Base-by-base conservation (phyloP, 1,284 basidiomycete species). In the Moesziomyces sp. region DNA sequence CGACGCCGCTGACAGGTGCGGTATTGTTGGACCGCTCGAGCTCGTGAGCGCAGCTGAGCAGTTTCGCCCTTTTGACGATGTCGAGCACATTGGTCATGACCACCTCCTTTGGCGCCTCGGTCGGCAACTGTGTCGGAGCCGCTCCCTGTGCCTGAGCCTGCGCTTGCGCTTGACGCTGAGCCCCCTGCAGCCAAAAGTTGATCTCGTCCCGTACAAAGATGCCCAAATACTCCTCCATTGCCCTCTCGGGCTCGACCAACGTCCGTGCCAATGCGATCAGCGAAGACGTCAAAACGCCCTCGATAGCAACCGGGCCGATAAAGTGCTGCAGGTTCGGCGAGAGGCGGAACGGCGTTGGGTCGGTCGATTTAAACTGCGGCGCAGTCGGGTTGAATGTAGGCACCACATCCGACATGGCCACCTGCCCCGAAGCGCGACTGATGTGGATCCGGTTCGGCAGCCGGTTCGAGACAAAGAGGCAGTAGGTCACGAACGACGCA, bases 301-400 rank as follows among this genome's bases (percentile, higher is more conserved):
- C 97, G 13, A 91, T 92, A 40, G 93, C 91, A 52, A 93, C 89
- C 1, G 92, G 91, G 0, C 93, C 94, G 52, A 99, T 87, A 86
- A 99, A 97, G 78, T 90, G 88, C 85, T 99, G 97, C 86, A 99
- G 90, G 84, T 97, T 98, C 3, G 95, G 95, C 13, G 94, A 97
- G 75, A 97, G 89, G 11, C 97, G 91, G 91, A 99, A 99, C 0
- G 97, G 96, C 13, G 97, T 94, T 2, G 90, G 88, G 76, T 99
- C 97, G 70, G 88, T 89, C 2, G 91, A 91, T 30, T 88, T 88
- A 81, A 94, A 91, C 43, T 92, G 85, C 0, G 93, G 92, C 33
- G 86, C 86, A 33, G 87, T 91, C 62, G 91, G 88, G 43, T 77
- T 78, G 64, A 84, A 80, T 1, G 79, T 78, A 1, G 82, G 82